These are phyloP conservation scores for Mycena sp. DNA, from an alignment of 1,284 basidiomycete species.

Conservation along the genomic window DNA sequence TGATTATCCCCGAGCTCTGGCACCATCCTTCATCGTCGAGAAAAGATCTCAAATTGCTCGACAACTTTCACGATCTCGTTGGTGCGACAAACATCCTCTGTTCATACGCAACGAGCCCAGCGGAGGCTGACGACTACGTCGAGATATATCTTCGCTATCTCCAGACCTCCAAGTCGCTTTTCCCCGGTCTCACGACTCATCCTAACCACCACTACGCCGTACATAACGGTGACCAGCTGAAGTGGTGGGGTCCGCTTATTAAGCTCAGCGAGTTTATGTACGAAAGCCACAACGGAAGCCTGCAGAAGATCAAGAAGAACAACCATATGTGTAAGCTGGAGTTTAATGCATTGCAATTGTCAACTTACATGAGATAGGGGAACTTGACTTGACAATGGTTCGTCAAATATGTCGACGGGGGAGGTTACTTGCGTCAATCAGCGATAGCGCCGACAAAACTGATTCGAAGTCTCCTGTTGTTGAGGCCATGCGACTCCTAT, in stretches of 20 bases:
- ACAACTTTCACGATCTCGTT: slow-evolving; percentile 15
- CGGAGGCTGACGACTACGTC: slow-evolving; percentile 5
- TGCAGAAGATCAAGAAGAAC: slow-evolving; percentile 12
- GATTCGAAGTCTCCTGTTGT: background rate
- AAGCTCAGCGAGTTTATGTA: background rate
- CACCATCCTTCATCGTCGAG: background rate
- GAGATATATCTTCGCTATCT: slow-evolving; percentile 7
- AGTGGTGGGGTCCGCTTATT: slow-evolving; percentile 14
- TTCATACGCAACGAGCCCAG: slow-evolving; percentile 3
- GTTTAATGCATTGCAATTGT: background rate
- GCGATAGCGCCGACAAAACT: background rate
- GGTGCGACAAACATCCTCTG: slow-evolving; percentile 18
- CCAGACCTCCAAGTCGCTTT: background rate
- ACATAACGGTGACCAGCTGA: slow-evolving; percentile 9
- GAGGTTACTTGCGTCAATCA: background rate
- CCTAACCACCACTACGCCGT: slow-evolving; percentile 15
- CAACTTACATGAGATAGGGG: slow-evolving; percentile 16
- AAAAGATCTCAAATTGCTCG: background rate
- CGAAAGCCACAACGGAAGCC: slow-evolving; percentile 2
- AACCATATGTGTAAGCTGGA: slow-evolving; percentile 6
- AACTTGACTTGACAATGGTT: slow-evolving; percentile 18
- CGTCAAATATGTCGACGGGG: slow-evolving; percentile 14
- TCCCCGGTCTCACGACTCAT: background rate
- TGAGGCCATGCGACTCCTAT: background rate
- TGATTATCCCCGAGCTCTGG: slow-evolving; percentile 21